phyloP scores from a whole-genome alignment of 768 basidiomycete species.

The Hysterangium stoloniferum region DNA sequence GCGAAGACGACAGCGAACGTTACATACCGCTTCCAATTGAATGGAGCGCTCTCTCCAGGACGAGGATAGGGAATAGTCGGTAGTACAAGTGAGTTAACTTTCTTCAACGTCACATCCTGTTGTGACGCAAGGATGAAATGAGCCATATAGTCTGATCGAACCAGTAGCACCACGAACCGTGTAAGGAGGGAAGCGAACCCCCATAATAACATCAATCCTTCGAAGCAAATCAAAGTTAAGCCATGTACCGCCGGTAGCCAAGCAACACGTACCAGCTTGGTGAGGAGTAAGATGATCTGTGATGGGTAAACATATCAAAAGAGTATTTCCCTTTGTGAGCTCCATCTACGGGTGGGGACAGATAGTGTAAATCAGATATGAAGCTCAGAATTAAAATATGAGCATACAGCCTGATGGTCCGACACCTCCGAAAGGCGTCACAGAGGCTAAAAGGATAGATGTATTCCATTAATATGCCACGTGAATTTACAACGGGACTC shows the following conservation, averaged over 20 bases:
- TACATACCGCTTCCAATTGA: slow-evolving; percentile 41
- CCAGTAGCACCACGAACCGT: too few relatives aligned
- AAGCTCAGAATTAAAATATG: slow-evolving; percentile 2
- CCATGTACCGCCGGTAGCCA: background rate
- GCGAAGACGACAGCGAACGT: slow-evolving; percentile 13
- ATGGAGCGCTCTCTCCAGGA: slow-evolving; percentile 21
- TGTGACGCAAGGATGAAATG: background rate
- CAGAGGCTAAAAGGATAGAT: slow-evolving; percentile 34
- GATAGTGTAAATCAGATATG: background rate
- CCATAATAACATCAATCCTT: slow-evolving; percentile 28
- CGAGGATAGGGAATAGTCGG: slow-evolving; percentile 35
- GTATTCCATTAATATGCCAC: background rate
- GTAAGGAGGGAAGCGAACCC: slow-evolving; percentile 32
- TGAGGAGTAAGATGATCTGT: slow-evolving; percentile 44
- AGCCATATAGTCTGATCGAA: background rate
- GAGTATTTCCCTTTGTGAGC: slow-evolving; percentile 63
- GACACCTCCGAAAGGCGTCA: slow-evolving; percentile 67
- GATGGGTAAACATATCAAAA: slow-evolving; percentile 75
- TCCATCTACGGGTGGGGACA: slow-evolving; percentile 39
- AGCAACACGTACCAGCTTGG: slow-evolving; percentile 28
- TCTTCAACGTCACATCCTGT: slow-evolving; percentile 21
- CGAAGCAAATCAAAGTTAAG: background rate
- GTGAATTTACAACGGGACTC: too few relatives aligned
- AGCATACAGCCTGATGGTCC: slow-evolving; percentile 63
- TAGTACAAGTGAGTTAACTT: slow-evolving; percentile 20